Percentiles rank a stretch among this genome's conserved stretches.
Conservation (phyloP, 2,329 filamentous ascomycete genomes). For the Colletotrichum liriopes region DNA sequence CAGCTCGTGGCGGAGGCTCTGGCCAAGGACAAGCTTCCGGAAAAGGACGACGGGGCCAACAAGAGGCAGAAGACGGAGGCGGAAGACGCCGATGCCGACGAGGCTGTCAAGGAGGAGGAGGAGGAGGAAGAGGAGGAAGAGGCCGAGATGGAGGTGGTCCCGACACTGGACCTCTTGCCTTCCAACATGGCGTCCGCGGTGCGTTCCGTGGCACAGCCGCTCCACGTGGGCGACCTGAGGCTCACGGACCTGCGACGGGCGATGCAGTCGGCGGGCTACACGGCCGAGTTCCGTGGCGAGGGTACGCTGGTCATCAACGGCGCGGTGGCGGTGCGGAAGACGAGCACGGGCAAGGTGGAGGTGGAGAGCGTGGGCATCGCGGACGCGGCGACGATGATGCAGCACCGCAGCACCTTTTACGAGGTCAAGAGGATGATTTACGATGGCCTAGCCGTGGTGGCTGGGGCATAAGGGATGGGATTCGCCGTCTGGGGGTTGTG, state of each 20-base stretch:
- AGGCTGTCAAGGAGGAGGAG: conserved; percentile 37
- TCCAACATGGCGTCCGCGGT: conserved; percentile 78
- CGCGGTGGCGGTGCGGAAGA: conserved; percentile 90
- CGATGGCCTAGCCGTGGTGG: conserved; percentile 92
- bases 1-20: conserved; percentile 63
- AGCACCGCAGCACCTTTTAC: conserved; percentile 80
- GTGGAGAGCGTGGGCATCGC: conserved; percentile 81
- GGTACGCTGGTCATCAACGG: conserved; percentile 93
- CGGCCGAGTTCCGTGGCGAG: conserved; percentile 93
- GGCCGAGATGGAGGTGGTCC: conserved; percentile 52
- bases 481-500: background rate
- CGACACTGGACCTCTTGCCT: conserved; percentile 70
- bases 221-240: conserved; percentile 94
- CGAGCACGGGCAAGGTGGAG: conserved; percentile 87
- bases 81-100: conserved; percentile 39
- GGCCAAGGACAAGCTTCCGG: conserved; percentile 62
- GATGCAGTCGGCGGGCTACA: conserved; percentile 86
- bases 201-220: conserved; percentile 84
- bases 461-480: conserved; percentile 50
- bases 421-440: conserved; percentile 94
- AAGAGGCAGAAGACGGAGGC: conserved; percentile 66
- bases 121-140: conserved; percentile 29
- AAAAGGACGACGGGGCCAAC: conserved; percentile 59
- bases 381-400: conserved; percentile 56
- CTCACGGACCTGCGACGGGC: conserved; percentile 89